These are phyloP conservation scores for Fusarium paranaense DNA, from an alignment of 2,329 filamentous ascomycete species.

Conservation along the genomic window DNA sequence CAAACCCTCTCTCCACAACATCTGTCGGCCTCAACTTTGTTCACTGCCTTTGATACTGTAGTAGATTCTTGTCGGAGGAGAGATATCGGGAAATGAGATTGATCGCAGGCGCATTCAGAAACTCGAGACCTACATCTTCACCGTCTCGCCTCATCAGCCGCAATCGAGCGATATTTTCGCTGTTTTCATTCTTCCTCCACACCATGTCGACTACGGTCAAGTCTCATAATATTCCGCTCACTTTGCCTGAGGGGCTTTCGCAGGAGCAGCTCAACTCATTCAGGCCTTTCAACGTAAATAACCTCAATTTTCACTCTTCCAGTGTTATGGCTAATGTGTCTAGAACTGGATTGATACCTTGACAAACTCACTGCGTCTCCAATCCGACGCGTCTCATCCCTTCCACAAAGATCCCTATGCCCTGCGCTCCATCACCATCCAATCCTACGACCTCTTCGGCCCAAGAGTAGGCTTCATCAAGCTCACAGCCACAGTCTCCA, in stretches of 20 bases:
- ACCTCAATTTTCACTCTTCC: no score
- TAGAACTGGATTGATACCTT: slow-evolving; percentile 64
- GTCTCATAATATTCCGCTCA: slow-evolving; percentile 53
- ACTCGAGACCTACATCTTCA: slow-evolving; percentile 1
- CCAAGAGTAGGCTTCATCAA: slow-evolving; percentile 67
- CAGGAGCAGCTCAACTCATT: slow-evolving; percentile 60
- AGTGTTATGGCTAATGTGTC: background rate
- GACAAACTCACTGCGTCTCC: slow-evolving; percentile 58
- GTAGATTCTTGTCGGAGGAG: background rate
- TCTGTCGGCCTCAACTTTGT: background rate
- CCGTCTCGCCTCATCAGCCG: slow-evolving; percentile 5
- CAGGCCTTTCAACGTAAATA: slow-evolving; percentile 61
- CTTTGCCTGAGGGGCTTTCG: slow-evolving; percentile 57
- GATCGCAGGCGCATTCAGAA: slow-evolving; percentile 1
- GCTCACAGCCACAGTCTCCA: slow-evolving; percentile 61
- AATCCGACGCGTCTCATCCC: slow-evolving; percentile 57
- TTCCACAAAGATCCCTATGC: slow-evolving; percentile 67
- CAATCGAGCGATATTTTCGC: background rate
- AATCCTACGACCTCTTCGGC: slow-evolving; percentile 66
- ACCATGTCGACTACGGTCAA: slow-evolving; percentile 40
- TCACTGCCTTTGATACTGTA: background rate
- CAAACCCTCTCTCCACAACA: background rate
- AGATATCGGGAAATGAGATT: slow-evolving; percentile 26
- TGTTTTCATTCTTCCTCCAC: slow-evolving; percentile 3
- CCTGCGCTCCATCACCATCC: slow-evolving; percentile 63